A percentile compares a stretch with the other conserved stretches of the same genome.
Evolutionary conservation across 352 stramenopile genomes (phyloP).

Genomic region (Thalassiosira delicatula): DNA sequence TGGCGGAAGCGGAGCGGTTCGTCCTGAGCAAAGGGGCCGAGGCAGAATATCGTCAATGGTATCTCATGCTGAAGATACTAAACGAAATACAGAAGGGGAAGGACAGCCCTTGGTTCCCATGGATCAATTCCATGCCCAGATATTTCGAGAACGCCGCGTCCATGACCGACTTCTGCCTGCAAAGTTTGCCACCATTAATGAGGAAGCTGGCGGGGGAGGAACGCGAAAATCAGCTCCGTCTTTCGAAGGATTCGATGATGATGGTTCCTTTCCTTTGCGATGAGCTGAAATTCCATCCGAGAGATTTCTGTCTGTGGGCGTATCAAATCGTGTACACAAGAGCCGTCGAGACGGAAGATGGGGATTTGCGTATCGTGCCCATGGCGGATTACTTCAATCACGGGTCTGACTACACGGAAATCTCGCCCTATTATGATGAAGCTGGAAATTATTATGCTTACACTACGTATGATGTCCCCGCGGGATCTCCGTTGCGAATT

Average conservation of each 20-base stretch:
- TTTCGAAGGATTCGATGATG: conserved; percentile 36
- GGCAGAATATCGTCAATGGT: conserved; percentile 52
- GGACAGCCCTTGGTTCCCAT: conserved; percentile 53
- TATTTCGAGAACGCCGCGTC: conserved; percentile 63
- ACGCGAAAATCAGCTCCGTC: conserved; percentile 46
- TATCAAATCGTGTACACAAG: conserved; percentile 71
- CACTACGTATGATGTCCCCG: conserved; percentile 57
- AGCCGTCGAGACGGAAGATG: conserved; percentile 43
- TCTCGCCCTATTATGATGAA: conserved; percentile 48
- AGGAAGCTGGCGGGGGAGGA: conserved; percentile 52
- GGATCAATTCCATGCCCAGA: conserved; percentile 61
- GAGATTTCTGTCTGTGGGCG: conserved; percentile 55
- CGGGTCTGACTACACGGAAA: conserved; percentile 54
- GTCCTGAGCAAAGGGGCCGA: conserved; percentile 25
- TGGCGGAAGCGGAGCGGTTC: conserved; percentile 44
- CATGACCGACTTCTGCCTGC: conserved; percentile 68
- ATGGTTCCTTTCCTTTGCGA: conserved; percentile 53
- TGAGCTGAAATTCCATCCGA: conserved; percentile 41
- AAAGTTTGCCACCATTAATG: conserved; percentile 64
- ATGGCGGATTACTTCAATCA: conserved; percentile 77
- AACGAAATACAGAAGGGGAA: conserved; percentile 57
- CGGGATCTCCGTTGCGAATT: conserved; percentile 53
- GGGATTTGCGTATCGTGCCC: conserved; percentile 66
- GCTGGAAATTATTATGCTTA: conserved; percentile 57
- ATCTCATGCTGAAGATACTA: conserved; percentile 72